Evolutionary conservation across 2,329 filamentous ascomycete species (phyloP), one percentile per base, ranked within the genome.

Genomic region (Aspergillus arachidicola): DNA sequence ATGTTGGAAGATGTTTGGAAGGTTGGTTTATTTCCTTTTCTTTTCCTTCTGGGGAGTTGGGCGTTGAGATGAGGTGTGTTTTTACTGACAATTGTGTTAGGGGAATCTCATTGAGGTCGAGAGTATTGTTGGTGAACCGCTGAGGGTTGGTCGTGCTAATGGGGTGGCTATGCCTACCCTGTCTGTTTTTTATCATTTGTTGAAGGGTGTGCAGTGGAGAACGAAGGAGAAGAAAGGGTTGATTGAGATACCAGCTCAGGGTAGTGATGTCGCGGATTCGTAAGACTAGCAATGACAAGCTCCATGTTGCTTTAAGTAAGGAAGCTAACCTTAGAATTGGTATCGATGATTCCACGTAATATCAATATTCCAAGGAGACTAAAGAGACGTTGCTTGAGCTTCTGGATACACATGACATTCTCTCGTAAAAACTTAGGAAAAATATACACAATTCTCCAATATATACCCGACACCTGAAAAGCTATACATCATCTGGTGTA

Each of bases 71-170:
- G 34, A 28, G 34, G 34, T 26, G 11, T 48, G 32, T 62, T 26
- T 50, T 30, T 1, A 36, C 57, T 38, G 10, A 57, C 43, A 14
- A 19, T 50, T 32, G 12, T 57, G 4, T 23, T 50, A 81, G 81
- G 82, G 84, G 19, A 86, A 86, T 68, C 84, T 80, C 55, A 82
- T 84, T 63, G 85, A 87, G 70, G 79, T 82, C 46, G 84, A 86
- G 68, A 85, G 82, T 63, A 79, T 87, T 36, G 72, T 86, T 4
- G 84, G 84, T 0, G 85, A 86, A 72, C 83, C 84, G 19, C 63
- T 86, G 36, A 75, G 82, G 2, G 84, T 84, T 65, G 85, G 80
- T 1, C 78, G 79, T 66, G 71, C 69, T 30, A 70, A 77, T 0
- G 82, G 83, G 1, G 81, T 87, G 4, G 12, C 55, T 0, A 64